Percentiles rank a stretch among this genome's conserved stretches.
These are phyloP conservation scores for Pelargonium fulgidum DNA, from an alignment of 441 rosid genomes.

Conservation along the genomic window DNA sequence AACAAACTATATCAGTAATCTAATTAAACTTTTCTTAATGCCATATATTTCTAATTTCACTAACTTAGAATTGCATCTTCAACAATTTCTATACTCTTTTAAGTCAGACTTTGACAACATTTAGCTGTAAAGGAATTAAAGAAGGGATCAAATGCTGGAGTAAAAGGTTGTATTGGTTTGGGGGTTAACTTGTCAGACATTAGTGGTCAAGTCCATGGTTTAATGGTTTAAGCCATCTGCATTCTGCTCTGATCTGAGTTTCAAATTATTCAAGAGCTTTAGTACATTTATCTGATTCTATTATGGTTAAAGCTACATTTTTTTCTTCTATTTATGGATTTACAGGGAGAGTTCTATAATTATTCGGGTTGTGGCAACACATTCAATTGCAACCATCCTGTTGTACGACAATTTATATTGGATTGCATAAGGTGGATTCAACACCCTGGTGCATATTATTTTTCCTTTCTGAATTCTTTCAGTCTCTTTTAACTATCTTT, in stretches of 20 bases:
- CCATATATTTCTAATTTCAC: no score
- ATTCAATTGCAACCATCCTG: conserved; percentile 96
- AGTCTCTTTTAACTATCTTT: neutral
- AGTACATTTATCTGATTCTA: neutral
- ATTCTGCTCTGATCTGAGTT: neutral
- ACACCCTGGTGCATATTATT: conserved; percentile 12
- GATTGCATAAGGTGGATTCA: conserved; percentile 75
- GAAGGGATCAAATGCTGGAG: neutral
- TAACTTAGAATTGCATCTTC: no score
- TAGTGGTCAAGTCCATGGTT: neutral
- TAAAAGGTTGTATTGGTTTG: neutral
- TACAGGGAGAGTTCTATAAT: conserved; percentile 92
- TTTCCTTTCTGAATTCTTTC: neutral
- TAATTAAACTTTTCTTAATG: no score
- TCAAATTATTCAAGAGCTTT: conserved; percentile 1
- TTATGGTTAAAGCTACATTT: conserved; percentile 15
- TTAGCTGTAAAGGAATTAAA: neutral
- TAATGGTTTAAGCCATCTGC: neutral
- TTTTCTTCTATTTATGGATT: conserved; percentile 21
- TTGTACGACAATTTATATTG: conserved; percentile 79
- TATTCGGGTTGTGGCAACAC: conserved; percentile 99
- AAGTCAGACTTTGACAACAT: no score
- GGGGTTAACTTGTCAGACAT: neutral
- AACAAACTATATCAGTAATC: no score
- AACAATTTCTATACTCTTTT: no score